Evolutionary conservation across 345 rosid species (phyloP).

Genomic region (Orychophragmus violaceus): DNA sequence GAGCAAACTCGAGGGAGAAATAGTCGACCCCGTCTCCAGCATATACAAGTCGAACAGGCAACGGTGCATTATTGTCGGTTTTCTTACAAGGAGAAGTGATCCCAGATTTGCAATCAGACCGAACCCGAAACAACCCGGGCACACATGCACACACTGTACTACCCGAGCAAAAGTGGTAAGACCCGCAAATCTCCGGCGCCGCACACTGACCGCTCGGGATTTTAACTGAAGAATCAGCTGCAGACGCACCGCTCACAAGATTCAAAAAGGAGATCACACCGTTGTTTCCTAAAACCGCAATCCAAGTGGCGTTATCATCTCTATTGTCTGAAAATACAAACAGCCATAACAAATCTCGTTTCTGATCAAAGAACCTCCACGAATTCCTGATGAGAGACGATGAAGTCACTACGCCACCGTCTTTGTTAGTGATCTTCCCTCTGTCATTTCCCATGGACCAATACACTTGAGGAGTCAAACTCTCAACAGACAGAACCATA

Average conservation of each 20-base stretch:
- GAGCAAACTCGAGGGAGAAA: slow-evolving; percentile 51
- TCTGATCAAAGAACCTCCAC: slow-evolving; percentile 68
- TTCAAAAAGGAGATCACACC: slow-evolving; percentile 59
- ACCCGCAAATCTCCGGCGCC: slow-evolving; percentile 64
- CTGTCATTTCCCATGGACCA: slow-evolving; percentile 67
- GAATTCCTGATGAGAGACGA: slow-evolving; percentile 63
- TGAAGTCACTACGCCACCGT: slow-evolving; percentile 30
- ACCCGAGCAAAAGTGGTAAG: slow-evolving; percentile 52
- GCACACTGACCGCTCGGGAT: slow-evolving; percentile 63
- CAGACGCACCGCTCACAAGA: slow-evolving; percentile 31
- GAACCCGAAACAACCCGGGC: slow-evolving; percentile 31
- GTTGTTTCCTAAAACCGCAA: slow-evolving; percentile 56
- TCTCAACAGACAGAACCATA: slow-evolving; percentile 58
- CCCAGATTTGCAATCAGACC: slow-evolving; percentile 49
- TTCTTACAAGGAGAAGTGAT: slow-evolving; percentile 49
- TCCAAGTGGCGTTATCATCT: slow-evolving; percentile 59
- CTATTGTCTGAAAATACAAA: slow-evolving; percentile 34
- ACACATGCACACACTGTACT: slow-evolving; percentile 58
- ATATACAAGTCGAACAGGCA: slow-evolving; percentile 41
- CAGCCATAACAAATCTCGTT: slow-evolving; percentile 48
- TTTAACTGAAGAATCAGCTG: slow-evolving; percentile 32
- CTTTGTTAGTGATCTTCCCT: slow-evolving; percentile 37
- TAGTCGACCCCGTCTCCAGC: slow-evolving; percentile 54
- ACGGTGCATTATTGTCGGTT: slow-evolving; percentile 7
- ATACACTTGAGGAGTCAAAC: slow-evolving; percentile 57